Percentiles rank a stretch among this genome's conserved stretches.
Conservation (phyloP, 2,329 filamentous ascomycete genomes). For the Sporothrix humicola region DNA sequence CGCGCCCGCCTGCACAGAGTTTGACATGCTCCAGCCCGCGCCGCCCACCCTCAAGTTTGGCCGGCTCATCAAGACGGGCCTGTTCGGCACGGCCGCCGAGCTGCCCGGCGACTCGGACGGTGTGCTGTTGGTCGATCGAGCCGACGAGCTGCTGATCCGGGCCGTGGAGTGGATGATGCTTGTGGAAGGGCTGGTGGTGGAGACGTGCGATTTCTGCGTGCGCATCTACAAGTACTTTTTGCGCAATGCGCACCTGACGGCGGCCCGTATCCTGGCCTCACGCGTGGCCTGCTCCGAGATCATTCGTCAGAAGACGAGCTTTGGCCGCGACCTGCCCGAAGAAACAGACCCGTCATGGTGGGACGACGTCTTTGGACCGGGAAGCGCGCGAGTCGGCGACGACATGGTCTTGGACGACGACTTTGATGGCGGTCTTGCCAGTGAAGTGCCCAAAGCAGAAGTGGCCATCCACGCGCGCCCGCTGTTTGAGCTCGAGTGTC, state of each 20-base stretch:
- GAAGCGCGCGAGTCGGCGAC: not conserved
- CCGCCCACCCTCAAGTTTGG: slow-evolving; percentile 62
- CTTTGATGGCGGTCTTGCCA: slow-evolving; percentile 28
- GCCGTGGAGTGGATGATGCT: slow-evolving; percentile 85
- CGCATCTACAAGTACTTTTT: slow-evolving; percentile 84
- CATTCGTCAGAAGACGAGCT: slow-evolving; percentile 50
- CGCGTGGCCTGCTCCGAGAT: slow-evolving; percentile 58
- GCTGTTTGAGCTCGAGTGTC: slow-evolving; percentile 71
- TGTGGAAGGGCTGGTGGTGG: slow-evolving; percentile 58
- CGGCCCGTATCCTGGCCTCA: slow-evolving; percentile 59
- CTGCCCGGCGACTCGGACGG: slow-evolving; percentile 50
- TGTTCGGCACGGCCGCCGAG: slow-evolving; percentile 69
- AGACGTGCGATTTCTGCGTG: slow-evolving; percentile 56
- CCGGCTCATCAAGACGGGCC: slow-evolving; percentile 70
- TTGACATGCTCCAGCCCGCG: slow-evolving; percentile 57
- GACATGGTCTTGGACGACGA: slow-evolving; percentile 46
- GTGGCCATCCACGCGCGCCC: slow-evolving; percentile 63
- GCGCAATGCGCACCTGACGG: slow-evolving; percentile 64
- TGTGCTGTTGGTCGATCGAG: slow-evolving; percentile 54
- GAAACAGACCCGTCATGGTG: slow-evolving; percentile 47
- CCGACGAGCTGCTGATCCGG: slow-evolving; percentile 75
- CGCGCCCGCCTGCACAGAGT: slow-evolving; percentile 49
- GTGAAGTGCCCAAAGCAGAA: slow-evolving; percentile 48
- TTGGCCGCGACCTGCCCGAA: slow-evolving; percentile 43
- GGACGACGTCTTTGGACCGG: slow-evolving; percentile 45